phyloP scores from a whole-genome alignment of 768 basidiomycete species.

The Tulasnella sp. region DNA sequence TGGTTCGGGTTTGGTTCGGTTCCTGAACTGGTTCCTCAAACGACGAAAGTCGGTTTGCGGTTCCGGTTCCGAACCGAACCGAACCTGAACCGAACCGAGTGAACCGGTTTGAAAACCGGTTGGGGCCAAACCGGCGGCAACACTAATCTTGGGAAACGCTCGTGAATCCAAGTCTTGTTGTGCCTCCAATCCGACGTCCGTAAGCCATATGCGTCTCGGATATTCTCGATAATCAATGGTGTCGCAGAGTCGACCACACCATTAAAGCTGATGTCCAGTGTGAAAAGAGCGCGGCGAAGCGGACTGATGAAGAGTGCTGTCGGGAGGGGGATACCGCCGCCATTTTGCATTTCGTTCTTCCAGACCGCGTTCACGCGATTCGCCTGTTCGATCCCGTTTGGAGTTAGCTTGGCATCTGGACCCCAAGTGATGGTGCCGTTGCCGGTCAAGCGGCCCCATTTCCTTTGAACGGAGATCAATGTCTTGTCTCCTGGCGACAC shows the following conservation, averaged over 20 bases:
- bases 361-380: conserved; percentile 51
- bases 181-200: conserved; percentile 73
- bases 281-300: conserved; percentile 62
- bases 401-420: conserved; percentile 53
- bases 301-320: conserved; percentile 65
- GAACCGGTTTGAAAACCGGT: too few species aligned
- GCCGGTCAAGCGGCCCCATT: conserved; percentile 47
- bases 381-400: conserved; percentile 61
- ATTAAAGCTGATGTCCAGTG: conserved; percentile 57
- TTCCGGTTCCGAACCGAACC: too few species aligned
- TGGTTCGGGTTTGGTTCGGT: too few species aligned
- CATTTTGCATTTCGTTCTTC: conserved; percentile 50
- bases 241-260: conserved; percentile 39
- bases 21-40: too few species aligned
- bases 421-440: conserved; percentile 74
- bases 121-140: too few species aligned
- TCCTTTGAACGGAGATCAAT: conserved; percentile 13
- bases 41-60: too few species aligned
- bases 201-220: conserved; percentile 66
- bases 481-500: too few species aligned
- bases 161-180: conserved; percentile 53
- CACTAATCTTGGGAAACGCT: conserved; percentile 55
- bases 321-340: conserved; percentile 53
- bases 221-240: conserved; percentile 61
- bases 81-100: too few species aligned